These are phyloP conservation scores for Pseudopithomyces maydicus DNA, from an alignment of 2,329 filamentous ascomycete genomes.

Conservation along the genomic window DNA sequence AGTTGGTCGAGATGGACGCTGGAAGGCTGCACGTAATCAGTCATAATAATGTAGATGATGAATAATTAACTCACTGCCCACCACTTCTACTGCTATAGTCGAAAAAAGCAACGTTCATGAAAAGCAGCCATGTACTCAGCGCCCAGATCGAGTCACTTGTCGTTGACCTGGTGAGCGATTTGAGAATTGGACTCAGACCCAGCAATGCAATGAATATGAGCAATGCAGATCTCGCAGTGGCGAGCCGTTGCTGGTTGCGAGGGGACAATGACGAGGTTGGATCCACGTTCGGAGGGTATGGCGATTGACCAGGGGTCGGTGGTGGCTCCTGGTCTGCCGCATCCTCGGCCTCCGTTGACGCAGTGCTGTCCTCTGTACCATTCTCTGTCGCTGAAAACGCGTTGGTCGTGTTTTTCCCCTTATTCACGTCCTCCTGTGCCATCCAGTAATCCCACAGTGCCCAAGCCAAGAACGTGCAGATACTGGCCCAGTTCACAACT, in stretches of 20 bases:
- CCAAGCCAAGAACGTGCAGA: constrained; percentile 86
- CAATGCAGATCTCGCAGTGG: constrained; percentile 88
- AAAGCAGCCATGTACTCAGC: constrained; percentile 88
- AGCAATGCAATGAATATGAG: constrained; percentile 92
- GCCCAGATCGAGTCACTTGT: constrained; percentile 97
- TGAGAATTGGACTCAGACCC: constrained; percentile 91
- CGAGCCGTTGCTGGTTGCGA: constrained; percentile 67
- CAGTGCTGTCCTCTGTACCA: constrained; percentile 23
- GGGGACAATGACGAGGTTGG: constrained; percentile 53
- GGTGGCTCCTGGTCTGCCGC: constrained; percentile 6
- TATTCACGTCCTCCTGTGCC: constrained; percentile 66
- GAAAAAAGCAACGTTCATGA: constrained; percentile 97
- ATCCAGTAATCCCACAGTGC: constrained; percentile 91
- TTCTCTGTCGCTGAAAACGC: constrained; percentile 26
- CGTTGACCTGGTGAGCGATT: constrained; percentile 92
- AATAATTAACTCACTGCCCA: constrained; percentile 50
- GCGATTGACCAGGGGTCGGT: constrained; percentile 45
- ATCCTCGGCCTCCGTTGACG: constrained; percentile 15
- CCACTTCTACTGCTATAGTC: constrained; percentile 80
- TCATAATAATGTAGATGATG: constrained; percentile 3
- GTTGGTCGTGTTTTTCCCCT: constrained; percentile 44
- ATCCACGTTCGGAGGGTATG: constrained; percentile 43
- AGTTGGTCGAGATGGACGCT: constrained; percentile 86
- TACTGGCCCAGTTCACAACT: constrained; percentile 82
- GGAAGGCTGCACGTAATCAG: constrained; percentile 61